Percentiles rank a stretch among this genome's conserved stretches.
These are phyloP conservation scores for Nematodospora anomalae DNA, from an alignment of 1,139 yeast species.

Conservation along the genomic window DNA sequence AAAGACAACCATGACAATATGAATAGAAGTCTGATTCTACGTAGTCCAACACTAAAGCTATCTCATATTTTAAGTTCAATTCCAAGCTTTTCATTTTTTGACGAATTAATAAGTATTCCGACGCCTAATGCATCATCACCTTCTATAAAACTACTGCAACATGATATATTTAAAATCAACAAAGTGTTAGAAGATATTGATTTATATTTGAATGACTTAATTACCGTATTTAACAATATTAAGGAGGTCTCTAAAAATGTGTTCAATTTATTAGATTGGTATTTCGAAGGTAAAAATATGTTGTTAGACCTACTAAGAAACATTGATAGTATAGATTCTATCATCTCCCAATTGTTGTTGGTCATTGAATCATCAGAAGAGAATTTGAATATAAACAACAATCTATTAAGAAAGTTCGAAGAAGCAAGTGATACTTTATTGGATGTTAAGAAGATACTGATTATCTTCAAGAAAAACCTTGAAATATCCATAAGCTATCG, in stretches of 20 bases:
- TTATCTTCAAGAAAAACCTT: slow-evolving; percentile 42
- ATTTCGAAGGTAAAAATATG: slow-evolving; percentile 47
- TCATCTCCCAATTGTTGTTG: slow-evolving; percentile 40
- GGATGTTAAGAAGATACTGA: slow-evolving; percentile 38
- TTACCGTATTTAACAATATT: slow-evolving; percentile 18
- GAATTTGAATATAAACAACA: slow-evolving; percentile 12
- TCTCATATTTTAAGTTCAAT: slow-evolving; percentile 16
- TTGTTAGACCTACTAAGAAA: slow-evolving; percentile 38
- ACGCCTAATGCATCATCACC: slow-evolving; percentile 6
- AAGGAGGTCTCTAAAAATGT: slow-evolving; percentile 9
- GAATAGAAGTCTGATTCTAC: slow-evolving; percentile 5
- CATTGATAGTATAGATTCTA: slow-evolving; percentile 47
- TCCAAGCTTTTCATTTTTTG: slow-evolving; percentile 34
- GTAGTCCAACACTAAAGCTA: slow-evolving; percentile 8
- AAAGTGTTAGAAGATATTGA: slow-evolving; percentile 34
- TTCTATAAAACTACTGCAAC: slow-evolving; percentile 23
- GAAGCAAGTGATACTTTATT: slow-evolving; percentile 39
- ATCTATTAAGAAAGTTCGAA: slow-evolving; percentile 29
- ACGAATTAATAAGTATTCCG: slow-evolving; percentile 30
- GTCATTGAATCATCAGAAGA: slow-evolving; percentile 28
- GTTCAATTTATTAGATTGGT: slow-evolving; percentile 37
- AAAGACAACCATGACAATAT: slow-evolving; percentile 9
- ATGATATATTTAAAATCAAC: slow-evolving; percentile 32
- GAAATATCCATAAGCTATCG: slow-evolving; percentile 58
- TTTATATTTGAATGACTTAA: slow-evolving; percentile 25